Evolutionary conservation across 2,329 filamentous ascomycete species (phyloP), one percentile per base, ranked within the genome.

Genomic region (Mycogone perniciosa): DNA sequence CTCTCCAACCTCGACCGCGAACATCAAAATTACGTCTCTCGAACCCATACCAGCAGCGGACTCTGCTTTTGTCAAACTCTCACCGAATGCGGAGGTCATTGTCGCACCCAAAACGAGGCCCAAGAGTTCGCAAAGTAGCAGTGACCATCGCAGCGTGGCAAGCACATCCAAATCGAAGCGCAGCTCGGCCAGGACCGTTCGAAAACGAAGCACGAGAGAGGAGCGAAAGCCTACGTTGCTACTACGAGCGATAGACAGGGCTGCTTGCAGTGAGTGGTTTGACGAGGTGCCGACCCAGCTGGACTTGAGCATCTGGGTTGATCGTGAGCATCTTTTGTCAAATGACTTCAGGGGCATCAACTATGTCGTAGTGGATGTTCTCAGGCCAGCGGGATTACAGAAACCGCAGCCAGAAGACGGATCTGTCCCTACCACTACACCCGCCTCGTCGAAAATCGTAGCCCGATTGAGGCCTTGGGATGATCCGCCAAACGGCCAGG

Each of bases 1-100:
- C 1, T 96, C 93, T 8, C 92, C 91, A 2, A 97, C 92, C 0
- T 96, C 92, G 4, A 96, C 92, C 2, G 95, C 93, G 7, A 96
- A 91, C 62, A 90, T 99, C 55, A 84, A 84, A 50, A 81, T 97
- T 7, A 82, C 89, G 6, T 90, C 89, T 1, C 74, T 99, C n/a
- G 82, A 86, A 1, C 93, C 93, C 1, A 74, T 82, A 1, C 82
- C 84, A 4, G 68, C 86, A 2, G 73, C 81, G 2, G 80, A 84
- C 44, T 78, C 82, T 2, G 78, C 88, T 0, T 99, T 99, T 64
- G 89, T 88, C 29, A 97, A 96, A 68, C 88, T 99, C 46, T 87
- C 89, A 0, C 88, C 91, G 0, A 90, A 97, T 64, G 92, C 92
- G 26, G 93, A 99, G 69, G 91, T 99, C 45, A 95, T 97, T 57